Conservation (phyloP, 192 early-diverging fungal species). For the Coemansia erecta region DNA sequence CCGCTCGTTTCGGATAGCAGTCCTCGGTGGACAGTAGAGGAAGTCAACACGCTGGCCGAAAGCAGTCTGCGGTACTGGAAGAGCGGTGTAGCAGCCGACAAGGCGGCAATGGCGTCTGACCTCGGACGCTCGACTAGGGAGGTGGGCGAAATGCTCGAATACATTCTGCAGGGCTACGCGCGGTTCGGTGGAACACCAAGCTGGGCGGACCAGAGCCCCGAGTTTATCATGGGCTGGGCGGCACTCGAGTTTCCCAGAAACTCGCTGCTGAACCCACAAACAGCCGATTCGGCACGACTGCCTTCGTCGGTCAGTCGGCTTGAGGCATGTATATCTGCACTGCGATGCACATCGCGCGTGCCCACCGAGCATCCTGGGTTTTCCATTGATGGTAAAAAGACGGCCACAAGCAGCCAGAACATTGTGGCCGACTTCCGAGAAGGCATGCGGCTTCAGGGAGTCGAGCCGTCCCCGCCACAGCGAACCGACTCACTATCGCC, state of each 20-base stretch:
- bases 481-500: not conserved
- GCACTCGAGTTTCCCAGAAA: constrained; percentile 41
- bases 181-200: constrained; percentile 34
- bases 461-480: constrained; percentile 1
- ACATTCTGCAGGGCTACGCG: constrained; percentile 38
- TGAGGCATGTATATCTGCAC: constrained; percentile 30
- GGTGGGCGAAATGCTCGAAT: constrained; percentile 45
- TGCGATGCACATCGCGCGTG: constrained; percentile 27
- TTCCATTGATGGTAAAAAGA: constrained; percentile 19
- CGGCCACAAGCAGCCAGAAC: constrained; percentile 18
- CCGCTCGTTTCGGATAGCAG: not conserved
- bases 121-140: constrained; percentile 22
- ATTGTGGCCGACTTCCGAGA: constrained; percentile 40
- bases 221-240: constrained; percentile 32
- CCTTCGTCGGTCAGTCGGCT: constrained; percentile 8
- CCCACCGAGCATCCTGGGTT: constrained; percentile 3
- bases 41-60: constrained; percentile 26
- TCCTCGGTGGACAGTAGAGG: constrained; percentile 32
- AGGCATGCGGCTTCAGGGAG: constrained; percentile 18
- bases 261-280: constrained; percentile 18
- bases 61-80: constrained; percentile 32
- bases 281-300: not conserved
- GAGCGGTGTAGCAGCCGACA: constrained; percentile 24
- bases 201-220: constrained; percentile 30
- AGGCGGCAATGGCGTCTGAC: constrained; percentile 15